These are phyloP conservation scores for Komagataella kurtzmanii DNA, from an alignment of 805 yeast genomes.

Conservation along the genomic window DNA sequence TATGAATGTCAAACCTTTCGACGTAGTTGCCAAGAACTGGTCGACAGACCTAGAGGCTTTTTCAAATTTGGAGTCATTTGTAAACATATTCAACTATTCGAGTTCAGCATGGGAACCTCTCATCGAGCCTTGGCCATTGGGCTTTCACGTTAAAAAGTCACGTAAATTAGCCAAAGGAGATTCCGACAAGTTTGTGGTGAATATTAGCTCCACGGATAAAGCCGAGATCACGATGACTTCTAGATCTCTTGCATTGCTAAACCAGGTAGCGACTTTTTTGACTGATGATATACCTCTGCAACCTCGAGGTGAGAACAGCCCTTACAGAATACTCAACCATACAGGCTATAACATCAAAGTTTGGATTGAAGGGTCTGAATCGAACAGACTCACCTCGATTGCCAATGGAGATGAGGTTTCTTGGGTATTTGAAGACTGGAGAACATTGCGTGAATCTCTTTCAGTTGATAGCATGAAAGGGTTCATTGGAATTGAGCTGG, in stretches of 20 bases:
- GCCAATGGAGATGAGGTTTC: constrained; percentile 38
- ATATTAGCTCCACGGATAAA: constrained; percentile 58
- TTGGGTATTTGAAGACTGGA: constrained; percentile 97
- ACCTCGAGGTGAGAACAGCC: constrained; percentile 68
- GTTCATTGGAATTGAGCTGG: constrained; percentile 46
- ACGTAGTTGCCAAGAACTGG: constrained; percentile 66
- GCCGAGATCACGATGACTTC: constrained; percentile 79
- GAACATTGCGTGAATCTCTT: constrained; percentile 66
- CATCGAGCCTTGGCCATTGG: constrained; percentile 76
- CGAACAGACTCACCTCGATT: constrained; percentile 11
- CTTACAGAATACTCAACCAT: constrained; percentile 69
- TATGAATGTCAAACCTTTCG: constrained; percentile 58
- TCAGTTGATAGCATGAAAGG: constrained; percentile 51
- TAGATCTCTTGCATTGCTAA: constrained; percentile 62
- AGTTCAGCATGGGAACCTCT: constrained; percentile 93
- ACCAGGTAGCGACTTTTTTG: constrained; percentile 51
- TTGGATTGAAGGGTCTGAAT: constrained; percentile 49
- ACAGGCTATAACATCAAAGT: constrained; percentile 75
- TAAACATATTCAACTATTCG: constrained; percentile 78
- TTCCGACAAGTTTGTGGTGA: constrained; percentile 39
- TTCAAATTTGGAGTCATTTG: constrained; percentile 46
- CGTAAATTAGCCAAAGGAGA: constrained; percentile 19
- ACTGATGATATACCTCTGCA: constrained; percentile 39
- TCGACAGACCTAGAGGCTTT: constrained; percentile 68
- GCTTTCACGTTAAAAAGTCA: constrained; percentile 46